A percentile compares a stretch with the other conserved stretches of the same genome.
Conservation (phyloP, 768 basidiomycete genomes). For the Tricholoma flavovirens region DNA sequence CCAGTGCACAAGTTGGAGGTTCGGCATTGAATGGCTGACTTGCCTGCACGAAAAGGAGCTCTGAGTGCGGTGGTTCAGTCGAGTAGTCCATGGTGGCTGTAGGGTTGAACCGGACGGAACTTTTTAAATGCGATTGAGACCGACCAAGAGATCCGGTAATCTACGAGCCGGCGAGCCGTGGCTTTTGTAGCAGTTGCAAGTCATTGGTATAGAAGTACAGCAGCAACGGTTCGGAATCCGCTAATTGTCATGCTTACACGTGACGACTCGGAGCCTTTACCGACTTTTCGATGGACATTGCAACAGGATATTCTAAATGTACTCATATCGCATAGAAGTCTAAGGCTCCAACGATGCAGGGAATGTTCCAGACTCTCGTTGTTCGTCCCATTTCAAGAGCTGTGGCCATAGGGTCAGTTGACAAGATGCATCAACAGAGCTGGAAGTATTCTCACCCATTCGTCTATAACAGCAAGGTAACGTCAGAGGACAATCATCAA, state of each 20-base stretch:
- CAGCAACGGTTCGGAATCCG: no score
- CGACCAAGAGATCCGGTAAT: not conserved
- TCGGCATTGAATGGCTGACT: conserved; percentile 66
- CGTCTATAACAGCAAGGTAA: conserved; percentile 45
- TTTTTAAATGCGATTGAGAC: not conserved
- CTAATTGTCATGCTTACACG: not conserved
- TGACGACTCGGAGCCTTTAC: not conserved
- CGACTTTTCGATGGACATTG: not conserved
- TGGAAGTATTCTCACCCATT: conserved; percentile 63
- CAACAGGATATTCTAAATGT: not conserved
- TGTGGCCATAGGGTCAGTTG: conserved; percentile 24
- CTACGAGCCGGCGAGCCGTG: not conserved
- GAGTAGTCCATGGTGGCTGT: conserved; percentile 37
- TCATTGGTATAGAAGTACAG: no score
- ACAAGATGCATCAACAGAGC: conserved; percentile 2
- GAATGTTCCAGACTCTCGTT: conserved; percentile 90
- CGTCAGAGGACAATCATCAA: not conserved
- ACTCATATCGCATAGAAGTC: conserved; percentile 4
- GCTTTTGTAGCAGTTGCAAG: no score
- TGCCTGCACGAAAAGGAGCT: conserved; percentile 38
- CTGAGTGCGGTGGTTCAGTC: conserved; percentile 44
- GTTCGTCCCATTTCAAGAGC: conserved; percentile 90
- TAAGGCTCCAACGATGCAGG: conserved; percentile 79
- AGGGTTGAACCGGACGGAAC: conserved; percentile 9
- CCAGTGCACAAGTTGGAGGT: conserved; percentile 47